Evolutionary conservation across 495 filamentous ascomycete species (phyloP).

Genomic region (Penicillium cataractarum): DNA sequence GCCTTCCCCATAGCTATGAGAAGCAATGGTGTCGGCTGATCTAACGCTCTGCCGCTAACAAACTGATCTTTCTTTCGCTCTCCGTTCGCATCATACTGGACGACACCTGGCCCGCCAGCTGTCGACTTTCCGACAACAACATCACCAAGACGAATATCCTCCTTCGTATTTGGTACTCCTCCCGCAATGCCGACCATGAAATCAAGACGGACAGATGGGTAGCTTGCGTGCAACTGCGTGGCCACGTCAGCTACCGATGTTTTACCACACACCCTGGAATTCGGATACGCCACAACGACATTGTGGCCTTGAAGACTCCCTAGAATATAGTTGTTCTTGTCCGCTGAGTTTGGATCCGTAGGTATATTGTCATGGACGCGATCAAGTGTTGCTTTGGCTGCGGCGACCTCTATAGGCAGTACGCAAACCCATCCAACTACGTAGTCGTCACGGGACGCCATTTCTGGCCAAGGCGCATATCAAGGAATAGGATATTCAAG

Average conservation of each 20-base stretch:
- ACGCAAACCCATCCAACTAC: slow-evolving; percentile 38
- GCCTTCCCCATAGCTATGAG: slow-evolving; percentile 34
- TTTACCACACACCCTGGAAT: slow-evolving; percentile 27
- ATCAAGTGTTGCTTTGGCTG: slow-evolving; percentile 37
- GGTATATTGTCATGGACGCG: slow-evolving; percentile 31
- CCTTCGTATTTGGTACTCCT: slow-evolving; percentile 36
- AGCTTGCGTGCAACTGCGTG: slow-evolving; percentile 36
- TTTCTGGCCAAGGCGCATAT: background rate
- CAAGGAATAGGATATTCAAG: no score
- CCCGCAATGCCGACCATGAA: slow-evolving; percentile 50
- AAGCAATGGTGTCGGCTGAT: slow-evolving; percentile 31
- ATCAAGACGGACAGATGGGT: slow-evolving; percentile 35
- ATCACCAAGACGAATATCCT: slow-evolving; percentile 41
- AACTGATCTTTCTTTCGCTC: slow-evolving; percentile 24
- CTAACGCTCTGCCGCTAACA: slow-evolving; percentile 26
- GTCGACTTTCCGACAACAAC: slow-evolving; percentile 34
- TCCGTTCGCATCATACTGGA: slow-evolving; percentile 30
- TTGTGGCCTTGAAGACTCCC: slow-evolving; percentile 42
- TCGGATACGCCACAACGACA: slow-evolving; percentile 40
- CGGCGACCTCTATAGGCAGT: slow-evolving; percentile 31
- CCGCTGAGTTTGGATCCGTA: slow-evolving; percentile 17
- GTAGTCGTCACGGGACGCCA: slow-evolving; percentile 33
- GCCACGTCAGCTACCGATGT: slow-evolving; percentile 36
- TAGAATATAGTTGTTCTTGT: slow-evolving; percentile 28
- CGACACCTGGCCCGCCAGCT: slow-evolving; percentile 22